These are phyloP conservation scores for Exophiala bonariae DNA, from an alignment of 2,329 filamentous ascomycete species.

Conservation along the genomic window DNA sequence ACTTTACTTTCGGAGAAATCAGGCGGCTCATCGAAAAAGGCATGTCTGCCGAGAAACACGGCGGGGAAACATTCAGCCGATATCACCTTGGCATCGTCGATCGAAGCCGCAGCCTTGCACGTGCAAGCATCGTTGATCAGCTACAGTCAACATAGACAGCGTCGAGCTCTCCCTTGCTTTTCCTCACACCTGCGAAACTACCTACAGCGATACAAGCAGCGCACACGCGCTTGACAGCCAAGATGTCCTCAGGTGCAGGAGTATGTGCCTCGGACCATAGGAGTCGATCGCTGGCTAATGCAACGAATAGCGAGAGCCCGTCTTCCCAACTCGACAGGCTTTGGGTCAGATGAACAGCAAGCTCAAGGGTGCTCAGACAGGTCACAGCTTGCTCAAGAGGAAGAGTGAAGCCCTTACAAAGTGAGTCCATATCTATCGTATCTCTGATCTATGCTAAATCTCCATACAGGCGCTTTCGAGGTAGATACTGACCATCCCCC, in stretches of 20 bases:
- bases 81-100: constrained; percentile 15
- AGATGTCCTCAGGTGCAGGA: constrained; percentile 25
- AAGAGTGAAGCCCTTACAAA: constrained; percentile 99
- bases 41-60: constrained; percentile 1
- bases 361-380: constrained; percentile 88
- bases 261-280: too few species aligned
- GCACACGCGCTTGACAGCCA: constrained; percentile 32
- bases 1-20: background rate
- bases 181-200: background rate
- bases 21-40: background rate
- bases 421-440: constrained; percentile 52
- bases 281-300: too few species aligned
- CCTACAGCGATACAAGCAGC: background rate
- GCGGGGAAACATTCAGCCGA: background rate
- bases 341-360: constrained; percentile 97
- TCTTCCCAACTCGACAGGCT: constrained; percentile 97
- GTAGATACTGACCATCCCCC: constrained; percentile 47
- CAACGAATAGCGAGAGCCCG: constrained; percentile 75
- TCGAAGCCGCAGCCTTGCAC: constrained; percentile 11
- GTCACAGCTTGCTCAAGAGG: constrained; percentile 91
- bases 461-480: constrained; percentile 74
- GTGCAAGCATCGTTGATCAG: constrained; percentile 1
- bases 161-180: background rate
- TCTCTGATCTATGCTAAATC: constrained; percentile 14
- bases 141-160: background rate